Conservation (phyloP, 2,329 filamentous ascomycete species). For the Alternaria triticina region DNA sequence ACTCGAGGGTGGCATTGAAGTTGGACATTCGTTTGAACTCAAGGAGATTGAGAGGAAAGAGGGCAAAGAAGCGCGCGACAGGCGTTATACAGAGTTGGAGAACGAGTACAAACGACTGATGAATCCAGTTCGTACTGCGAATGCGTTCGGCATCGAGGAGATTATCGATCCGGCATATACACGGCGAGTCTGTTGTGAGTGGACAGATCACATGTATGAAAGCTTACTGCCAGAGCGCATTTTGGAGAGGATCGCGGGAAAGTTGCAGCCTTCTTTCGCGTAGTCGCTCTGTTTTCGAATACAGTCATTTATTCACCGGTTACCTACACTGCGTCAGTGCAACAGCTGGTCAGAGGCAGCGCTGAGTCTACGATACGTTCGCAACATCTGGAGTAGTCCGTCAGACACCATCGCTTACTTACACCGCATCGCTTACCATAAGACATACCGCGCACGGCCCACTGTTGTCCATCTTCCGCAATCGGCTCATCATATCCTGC, state of each 20-base stretch:
- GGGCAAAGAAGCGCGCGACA: constrained; percentile 56
- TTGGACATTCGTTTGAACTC: constrained; percentile 66
- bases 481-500: neutral
- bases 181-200: constrained; percentile 61
- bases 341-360: neutral
- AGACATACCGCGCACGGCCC: neutral
- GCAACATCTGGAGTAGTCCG: neutral
- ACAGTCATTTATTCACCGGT: neutral
- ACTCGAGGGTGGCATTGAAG: constrained; percentile 69
- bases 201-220: constrained; percentile 64
- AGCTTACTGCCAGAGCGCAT: constrained; percentile 59
- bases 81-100: constrained; percentile 63
- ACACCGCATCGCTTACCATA: neutral
- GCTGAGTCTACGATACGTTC: neutral
- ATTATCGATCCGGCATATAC: constrained; percentile 69
- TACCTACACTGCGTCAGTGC: neutral
- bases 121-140: constrained; percentile 70
- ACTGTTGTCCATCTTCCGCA: neutral
- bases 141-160: constrained; percentile 68
- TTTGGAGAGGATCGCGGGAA: constrained; percentile 50
- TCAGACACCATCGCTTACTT: neutral
- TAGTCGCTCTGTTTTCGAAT: neutral
- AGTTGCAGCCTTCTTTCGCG: constrained; percentile 43
- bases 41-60: constrained; percentile 60
- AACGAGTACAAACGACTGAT: constrained; percentile 67